Evolutionary conservation across 495 filamentous ascomycete species (phyloP).

Genomic region (Geoglossum glabrum): DNA sequence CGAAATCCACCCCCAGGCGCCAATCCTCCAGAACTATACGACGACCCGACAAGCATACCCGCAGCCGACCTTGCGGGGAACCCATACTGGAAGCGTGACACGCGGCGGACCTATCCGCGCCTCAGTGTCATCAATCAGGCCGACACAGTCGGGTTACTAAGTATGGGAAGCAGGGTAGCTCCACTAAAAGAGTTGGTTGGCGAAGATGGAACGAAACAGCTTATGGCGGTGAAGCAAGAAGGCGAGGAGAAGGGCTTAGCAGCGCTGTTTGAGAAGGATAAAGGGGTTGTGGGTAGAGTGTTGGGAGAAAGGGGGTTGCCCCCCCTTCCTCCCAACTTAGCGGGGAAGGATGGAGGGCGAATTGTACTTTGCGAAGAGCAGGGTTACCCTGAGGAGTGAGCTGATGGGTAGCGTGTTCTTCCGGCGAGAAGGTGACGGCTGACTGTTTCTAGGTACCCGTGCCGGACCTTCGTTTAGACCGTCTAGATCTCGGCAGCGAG

Average conservation of each 20-base stretch:
- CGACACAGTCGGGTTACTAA: conserved; percentile 68
- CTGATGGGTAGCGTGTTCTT: background rate
- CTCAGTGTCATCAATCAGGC: conserved; percentile 63
- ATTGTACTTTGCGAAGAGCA: conserved; percentile 26
- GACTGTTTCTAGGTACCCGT: conserved; percentile 24
- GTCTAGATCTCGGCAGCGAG: background rate
- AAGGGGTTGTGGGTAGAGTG: conserved; percentile 37
- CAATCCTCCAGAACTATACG: conserved; percentile 54
- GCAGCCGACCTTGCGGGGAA: conserved; percentile 92
- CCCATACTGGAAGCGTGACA: conserved; percentile 93
- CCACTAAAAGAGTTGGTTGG: conserved; percentile 64
- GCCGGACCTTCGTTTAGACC: conserved; percentile 30
- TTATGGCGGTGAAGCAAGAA: conserved; percentile 62
- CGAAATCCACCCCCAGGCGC: conserved; percentile 73
- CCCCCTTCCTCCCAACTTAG: conserved; percentile 45
- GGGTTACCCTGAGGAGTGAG: conserved; percentile 32
- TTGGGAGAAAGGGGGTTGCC: conserved; percentile 59
- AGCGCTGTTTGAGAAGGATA: conserved; percentile 48
- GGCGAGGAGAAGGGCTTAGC: conserved; percentile 51
- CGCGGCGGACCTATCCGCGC: conserved; percentile 66
- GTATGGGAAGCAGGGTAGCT: conserved; percentile 58
- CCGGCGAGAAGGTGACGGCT: background rate
- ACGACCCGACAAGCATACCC: conserved; percentile 81
- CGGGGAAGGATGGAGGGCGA: conserved; percentile 13
- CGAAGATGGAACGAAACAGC: conserved; percentile 59